Percentiles rank a stretch among this genome's conserved stretches.
phyloP scores from a whole-genome alignment of 768 basidiomycete genomes.

The Macrolepiota dolichaula region DNA sequence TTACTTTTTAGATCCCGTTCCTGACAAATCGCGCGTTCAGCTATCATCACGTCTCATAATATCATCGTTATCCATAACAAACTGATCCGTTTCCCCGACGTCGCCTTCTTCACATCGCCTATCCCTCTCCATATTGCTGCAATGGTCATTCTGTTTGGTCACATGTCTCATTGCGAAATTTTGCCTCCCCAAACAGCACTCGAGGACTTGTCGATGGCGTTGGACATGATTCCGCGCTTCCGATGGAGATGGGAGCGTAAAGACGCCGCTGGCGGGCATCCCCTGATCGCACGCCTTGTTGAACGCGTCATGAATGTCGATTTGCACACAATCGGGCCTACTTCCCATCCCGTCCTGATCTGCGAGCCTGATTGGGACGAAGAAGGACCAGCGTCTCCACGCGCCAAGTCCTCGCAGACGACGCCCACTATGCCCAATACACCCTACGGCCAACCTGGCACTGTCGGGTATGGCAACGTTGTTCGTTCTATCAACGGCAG shows the following conservation, averaged over 20 bases:
- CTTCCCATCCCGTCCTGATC: conserved; percentile 41
- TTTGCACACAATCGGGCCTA: conserved; percentile 55
- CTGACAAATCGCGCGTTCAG: conserved; percentile 29
- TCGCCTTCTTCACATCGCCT: conserved; percentile 86
- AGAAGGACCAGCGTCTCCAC: conserved; percentile 30
- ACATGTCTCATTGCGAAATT: conserved; percentile 74
- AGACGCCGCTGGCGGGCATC: conserved; percentile 75
- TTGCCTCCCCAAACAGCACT: conserved; percentile 62
- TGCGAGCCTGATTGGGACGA: conserved; percentile 56
- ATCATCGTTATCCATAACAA: conserved; percentile 82
- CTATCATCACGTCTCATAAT: conserved; percentile 85
- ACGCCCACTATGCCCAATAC: conserved; percentile 38
- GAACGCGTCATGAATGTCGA: conserved; percentile 77
- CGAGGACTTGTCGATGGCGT: conserved; percentile 83
- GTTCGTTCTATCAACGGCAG: conserved; percentile 28
- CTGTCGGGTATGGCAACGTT: conserved; percentile 32
- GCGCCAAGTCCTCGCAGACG: conserved; percentile 35
- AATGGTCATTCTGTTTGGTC: conserved; percentile 88
- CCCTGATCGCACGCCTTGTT: conserved; percentile 79
- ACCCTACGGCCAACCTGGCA: conserved; percentile 16
- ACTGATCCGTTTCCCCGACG: conserved; percentile 80
- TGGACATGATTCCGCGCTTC: conserved; percentile 86
- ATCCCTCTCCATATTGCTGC: conserved; percentile 88
- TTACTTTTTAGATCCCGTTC: not conserved
- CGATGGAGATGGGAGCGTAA: conserved; percentile 92